phyloP scores from a whole-genome alignment of 2,329 filamentous ascomycete species.

The Stagonosporopsis rhizophila region DNA sequence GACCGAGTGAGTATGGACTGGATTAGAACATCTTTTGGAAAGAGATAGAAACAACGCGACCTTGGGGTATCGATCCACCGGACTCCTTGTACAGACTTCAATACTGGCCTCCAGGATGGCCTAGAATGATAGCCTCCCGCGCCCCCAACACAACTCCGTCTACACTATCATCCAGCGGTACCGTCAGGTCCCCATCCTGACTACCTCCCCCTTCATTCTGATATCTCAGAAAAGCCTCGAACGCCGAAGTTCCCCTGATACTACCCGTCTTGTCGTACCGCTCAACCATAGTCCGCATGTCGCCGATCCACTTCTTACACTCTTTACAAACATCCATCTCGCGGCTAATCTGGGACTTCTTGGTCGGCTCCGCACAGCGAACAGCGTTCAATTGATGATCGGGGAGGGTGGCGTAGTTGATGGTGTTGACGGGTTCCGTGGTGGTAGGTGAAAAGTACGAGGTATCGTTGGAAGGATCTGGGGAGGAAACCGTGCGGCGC shows the following conservation, averaged over 20 bases:
- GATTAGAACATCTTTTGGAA: background rate
- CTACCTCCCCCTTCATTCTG: constrained; percentile 29
- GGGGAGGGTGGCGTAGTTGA: constrained; percentile 34
- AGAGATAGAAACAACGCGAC: background rate
- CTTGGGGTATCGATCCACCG: background rate
- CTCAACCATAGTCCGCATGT: constrained; percentile 43
- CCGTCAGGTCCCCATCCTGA: constrained; percentile 30
- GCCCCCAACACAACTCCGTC: constrained; percentile 23
- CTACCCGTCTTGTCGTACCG: constrained; percentile 41
- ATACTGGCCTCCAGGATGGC: constrained; percentile 24
- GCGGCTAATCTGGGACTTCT: constrained; percentile 32
- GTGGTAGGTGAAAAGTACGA: constrained; percentile 12
- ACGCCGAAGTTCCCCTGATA: constrained; percentile 38
- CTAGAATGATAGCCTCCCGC: constrained; percentile 35
- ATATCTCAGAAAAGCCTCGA: constrained; percentile 39
- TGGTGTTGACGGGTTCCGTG: background rate
- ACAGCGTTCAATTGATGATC: constrained; percentile 36
- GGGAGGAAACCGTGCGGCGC: constrained; percentile 28
- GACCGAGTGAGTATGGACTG: background rate
- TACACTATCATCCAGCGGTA: constrained; percentile 26
- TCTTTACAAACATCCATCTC: constrained; percentile 40
- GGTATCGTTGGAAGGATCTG: constrained; percentile 20
- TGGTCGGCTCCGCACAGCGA: constrained; percentile 26
- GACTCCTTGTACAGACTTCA: background rate
- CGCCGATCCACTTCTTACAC: constrained; percentile 35